Evolutionary conservation across 441 rosid genomes (phyloP).

Genomic region (Sinapis alba): DNA sequence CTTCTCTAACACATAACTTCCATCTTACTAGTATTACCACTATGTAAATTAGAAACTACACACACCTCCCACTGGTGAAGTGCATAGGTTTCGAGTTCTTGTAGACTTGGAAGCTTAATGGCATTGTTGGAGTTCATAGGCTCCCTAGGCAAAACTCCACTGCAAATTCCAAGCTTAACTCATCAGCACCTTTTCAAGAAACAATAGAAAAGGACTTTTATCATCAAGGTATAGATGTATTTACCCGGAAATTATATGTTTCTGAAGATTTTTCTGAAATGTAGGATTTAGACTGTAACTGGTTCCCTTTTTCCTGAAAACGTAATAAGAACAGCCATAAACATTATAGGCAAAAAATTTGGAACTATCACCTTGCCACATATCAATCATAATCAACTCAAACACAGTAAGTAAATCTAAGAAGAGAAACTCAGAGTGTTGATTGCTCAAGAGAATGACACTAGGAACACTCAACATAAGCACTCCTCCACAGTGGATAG

Average conservation of each 20-base stretch:
- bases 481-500: neutral
- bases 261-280: slow-evolving; percentile 81
- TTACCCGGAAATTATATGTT: slow-evolving; percentile 76
- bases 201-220: neutral
- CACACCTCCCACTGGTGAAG: slow-evolving; percentile 93
- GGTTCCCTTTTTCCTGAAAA: slow-evolving; percentile 71
- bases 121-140: slow-evolving; percentile 69
- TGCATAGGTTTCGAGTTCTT: slow-evolving; percentile 83
- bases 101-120: slow-evolving; percentile 67
- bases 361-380: neutral
- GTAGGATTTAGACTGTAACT: slow-evolving; percentile 73
- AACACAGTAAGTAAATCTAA: neutral
- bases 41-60: slow-evolving; percentile 33
- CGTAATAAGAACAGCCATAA: neutral
- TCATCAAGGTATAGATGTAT: neutral
- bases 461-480: neutral
- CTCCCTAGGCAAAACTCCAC: slow-evolving; percentile 92
- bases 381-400: slow-evolving; percentile 8
- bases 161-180: slow-evolving; percentile 42
- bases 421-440: neutral
- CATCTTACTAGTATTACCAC: slow-evolving; percentile 19
- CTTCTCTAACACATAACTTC: slow-evolving; percentile 1
- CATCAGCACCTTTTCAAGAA: slow-evolving; percentile 22
- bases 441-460: neutral
- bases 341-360: neutral